Base-by-base conservation (phyloP, 768 basidiomycete species). In the Termitomyces sp. region DNA sequence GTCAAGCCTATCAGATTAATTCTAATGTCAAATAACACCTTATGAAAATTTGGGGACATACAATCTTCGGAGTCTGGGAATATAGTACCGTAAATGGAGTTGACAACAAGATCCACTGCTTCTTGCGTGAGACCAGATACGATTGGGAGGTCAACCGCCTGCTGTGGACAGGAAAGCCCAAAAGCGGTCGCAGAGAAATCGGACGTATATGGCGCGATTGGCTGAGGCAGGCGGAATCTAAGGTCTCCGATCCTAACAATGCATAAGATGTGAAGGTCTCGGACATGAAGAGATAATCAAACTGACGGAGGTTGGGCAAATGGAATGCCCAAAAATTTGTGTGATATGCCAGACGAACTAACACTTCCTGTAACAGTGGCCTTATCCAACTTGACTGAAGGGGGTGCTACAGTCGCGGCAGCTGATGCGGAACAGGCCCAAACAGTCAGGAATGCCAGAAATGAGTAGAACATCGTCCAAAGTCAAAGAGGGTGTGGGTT, bases 221-320 rank as follows among this genome's bases (percentile, higher is more conserved):
- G 54, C 44, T 70, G 67, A 1, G 80, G 77, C 4, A 77, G 65
- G 43, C 70, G 70, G 57, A 80, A 76, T 10, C 80, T 75, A 38
- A 76, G 66, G 47, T 72, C 63, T 10, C 72, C 72, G 17, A 67
- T 59, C 8, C 75, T 77, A 22, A 6, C 7, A 5, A 37, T 48
- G 5, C 52, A 22, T 35, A 44, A 43, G 12, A 38, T 34, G 28
- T 28, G 15, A 34, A 59, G 48, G 22, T 30, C 5, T 11, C 11
- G 10, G 28, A 26, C 3, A 35, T 30, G 10, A 11, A 44, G 11
- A 28, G 11, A 19, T 12, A 9, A 1, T 14, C 26, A 3, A 44
- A 66, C 78, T 60, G 58, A 81, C 80, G 79, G 78, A 19, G 79
- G 72, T 57, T 73, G 61, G 1, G 79, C 79, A 52, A 75, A 82